Conservation (phyloP, 768 basidiomycete species). For the Phylloporus rhodoxanthus region DNA sequence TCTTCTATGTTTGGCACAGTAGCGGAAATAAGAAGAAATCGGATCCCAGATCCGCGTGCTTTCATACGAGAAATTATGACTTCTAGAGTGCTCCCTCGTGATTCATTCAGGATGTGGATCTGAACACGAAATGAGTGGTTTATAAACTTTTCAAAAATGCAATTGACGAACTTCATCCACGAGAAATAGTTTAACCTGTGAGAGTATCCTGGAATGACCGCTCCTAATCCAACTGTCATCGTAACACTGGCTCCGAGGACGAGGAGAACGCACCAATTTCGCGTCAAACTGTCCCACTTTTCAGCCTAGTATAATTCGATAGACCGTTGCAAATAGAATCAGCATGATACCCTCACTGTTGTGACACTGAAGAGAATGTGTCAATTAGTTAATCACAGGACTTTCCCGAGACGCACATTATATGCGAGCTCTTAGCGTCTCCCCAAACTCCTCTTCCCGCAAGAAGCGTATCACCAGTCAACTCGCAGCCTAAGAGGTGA, state of each 20-base stretch:
- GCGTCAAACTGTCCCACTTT: conserved; percentile 93
- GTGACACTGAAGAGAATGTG: conserved; percentile 48
- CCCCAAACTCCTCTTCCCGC: conserved; percentile 64
- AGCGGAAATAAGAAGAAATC: conserved; percentile 88
- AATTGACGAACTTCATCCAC: conserved; percentile 71
- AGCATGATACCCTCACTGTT: conserved; percentile 45
- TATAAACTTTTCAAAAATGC: not conserved
- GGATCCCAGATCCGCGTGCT: conserved; percentile 55
- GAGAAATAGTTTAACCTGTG: conserved; percentile 72
- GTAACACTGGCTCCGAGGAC: not conserved
- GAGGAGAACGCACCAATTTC: conserved; percentile 66
- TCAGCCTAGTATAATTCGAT: conserved; percentile 55
- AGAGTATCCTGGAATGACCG: conserved; percentile 60
- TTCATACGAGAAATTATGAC: conserved; percentile 95
- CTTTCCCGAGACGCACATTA: conserved; percentile 55
- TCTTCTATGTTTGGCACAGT: conserved; percentile 93
- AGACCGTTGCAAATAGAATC: not conserved
- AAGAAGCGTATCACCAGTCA: conserved; percentile 85
- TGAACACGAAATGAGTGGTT: conserved; percentile 25
- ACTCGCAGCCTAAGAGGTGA: conserved; percentile 59
- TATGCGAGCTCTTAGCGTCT: conserved; percentile 65
- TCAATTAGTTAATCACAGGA: conserved; percentile 1
- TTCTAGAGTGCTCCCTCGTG: conserved; percentile 87
- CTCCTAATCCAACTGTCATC: conserved; percentile 35
- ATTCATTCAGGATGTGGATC: conserved; percentile 91